Evolutionary conservation across 2,329 filamentous ascomycete genomes (phyloP).

Genomic region (Cadophora sp.): DNA sequence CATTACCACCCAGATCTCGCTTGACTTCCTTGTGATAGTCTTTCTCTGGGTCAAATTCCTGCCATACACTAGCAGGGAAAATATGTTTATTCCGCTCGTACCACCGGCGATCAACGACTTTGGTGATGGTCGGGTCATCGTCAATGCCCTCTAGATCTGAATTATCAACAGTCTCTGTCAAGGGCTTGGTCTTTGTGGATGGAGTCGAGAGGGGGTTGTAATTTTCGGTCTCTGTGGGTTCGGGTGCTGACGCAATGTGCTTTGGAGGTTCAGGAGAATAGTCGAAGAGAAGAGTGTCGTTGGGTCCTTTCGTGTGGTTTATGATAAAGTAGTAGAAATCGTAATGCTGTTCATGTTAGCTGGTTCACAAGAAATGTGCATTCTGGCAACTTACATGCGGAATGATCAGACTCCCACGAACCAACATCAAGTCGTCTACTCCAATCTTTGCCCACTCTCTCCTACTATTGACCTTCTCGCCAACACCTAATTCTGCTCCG

Average conservation of each 20-base stretch:
- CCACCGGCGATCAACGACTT: conserved; percentile 95
- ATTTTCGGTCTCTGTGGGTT: conserved; percentile 36
- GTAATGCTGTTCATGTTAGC: conserved; percentile 72
- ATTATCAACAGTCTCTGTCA: conserved; percentile 47
- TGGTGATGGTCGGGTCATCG: conserved; percentile 83
- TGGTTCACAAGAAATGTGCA: conserved; percentile 35
- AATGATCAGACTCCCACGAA: conserved; percentile 88
- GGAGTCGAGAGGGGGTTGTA: conserved; percentile 50
- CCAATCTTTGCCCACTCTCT: conserved; percentile 92
- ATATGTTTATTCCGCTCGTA: conserved; percentile 99
- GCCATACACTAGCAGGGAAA: conserved; percentile 94
- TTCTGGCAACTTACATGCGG: conserved; percentile 75
- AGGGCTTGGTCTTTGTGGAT: conserved; percentile 45
- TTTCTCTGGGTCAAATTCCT: conserved; percentile 89
- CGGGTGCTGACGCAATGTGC: conserved; percentile 20
- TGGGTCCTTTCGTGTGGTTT: conserved; percentile 80
- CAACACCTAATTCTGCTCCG: conserved; percentile 81
- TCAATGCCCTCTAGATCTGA: conserved; percentile 72
- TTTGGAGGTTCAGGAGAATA: conserved; percentile 62
- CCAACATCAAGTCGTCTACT: conserved; percentile 94
- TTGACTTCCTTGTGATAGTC: conserved; percentile 81
- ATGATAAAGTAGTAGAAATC: conserved; percentile 97
- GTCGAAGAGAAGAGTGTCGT: conserved; percentile 76
- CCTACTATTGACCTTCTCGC: conserved; percentile 63
- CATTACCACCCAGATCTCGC: conserved; percentile 87